Percentiles rank a stretch among this genome's conserved stretches.
phyloP scores from a whole-genome alignment of 805 yeast species.

The Spathaspora girioi region DNA sequence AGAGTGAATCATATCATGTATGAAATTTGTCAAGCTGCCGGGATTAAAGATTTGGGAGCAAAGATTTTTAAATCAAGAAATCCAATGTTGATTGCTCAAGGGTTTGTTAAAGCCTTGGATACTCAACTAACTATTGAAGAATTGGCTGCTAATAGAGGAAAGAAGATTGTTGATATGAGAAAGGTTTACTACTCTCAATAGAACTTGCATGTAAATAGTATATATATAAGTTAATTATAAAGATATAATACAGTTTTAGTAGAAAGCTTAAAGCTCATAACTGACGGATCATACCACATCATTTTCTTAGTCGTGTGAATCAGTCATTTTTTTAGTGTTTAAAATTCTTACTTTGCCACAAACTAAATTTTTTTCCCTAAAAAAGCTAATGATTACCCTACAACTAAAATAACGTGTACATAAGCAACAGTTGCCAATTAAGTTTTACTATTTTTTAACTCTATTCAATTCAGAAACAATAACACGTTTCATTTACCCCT shows the following conservation, averaged over 20 bases:
- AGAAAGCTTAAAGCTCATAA: no score
- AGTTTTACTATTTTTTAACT: background rate
- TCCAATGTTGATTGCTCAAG: constrained; percentile 91
- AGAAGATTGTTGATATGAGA: constrained; percentile 89
- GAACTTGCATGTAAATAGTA: constrained; percentile 4
- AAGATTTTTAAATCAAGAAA: constrained; percentile 91
- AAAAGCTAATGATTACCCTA: background rate
- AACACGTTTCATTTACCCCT: background rate
- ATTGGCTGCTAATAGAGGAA: constrained; percentile 88
- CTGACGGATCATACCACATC: background rate
- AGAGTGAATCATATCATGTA: constrained; percentile 87
- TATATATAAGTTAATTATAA: background rate
- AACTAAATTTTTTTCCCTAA: background rate
- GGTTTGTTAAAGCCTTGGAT: constrained; percentile 78
- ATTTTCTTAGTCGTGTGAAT: background rate
- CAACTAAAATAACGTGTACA: background rate
- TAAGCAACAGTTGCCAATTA: background rate
- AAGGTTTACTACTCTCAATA: constrained; percentile 72
- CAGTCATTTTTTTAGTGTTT: background rate
- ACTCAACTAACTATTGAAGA: constrained; percentile 82
- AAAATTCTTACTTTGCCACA: background rate
- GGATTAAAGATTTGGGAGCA: constrained; percentile 89
- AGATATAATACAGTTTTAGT: no score
- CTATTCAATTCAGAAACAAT: background rate
- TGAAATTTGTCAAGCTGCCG: constrained; percentile 89